phyloP scores from a whole-genome alignment of 768 basidiomycete genomes.

The Russula griseocarnosa region DNA sequence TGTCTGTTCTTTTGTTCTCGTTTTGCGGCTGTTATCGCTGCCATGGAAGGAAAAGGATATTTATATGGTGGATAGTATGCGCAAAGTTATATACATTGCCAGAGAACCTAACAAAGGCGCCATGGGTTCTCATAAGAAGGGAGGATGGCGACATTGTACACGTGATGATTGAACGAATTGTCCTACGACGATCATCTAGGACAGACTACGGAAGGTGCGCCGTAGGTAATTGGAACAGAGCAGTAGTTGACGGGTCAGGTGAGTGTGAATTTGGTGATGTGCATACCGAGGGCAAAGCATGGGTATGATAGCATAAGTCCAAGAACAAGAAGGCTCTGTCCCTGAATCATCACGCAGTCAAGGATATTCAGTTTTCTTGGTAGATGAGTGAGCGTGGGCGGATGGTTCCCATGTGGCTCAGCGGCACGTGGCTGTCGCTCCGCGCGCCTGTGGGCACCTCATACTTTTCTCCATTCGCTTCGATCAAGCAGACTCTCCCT shows the following conservation, averaged over 20 bases:
- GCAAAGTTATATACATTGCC: slow-evolving; percentile 18
- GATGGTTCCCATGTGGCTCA: slow-evolving; percentile 6
- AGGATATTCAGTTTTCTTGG: background rate
- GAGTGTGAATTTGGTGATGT: background rate
- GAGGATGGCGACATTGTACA: slow-evolving; percentile 33
- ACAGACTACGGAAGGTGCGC: background rate
- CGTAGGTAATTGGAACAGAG: background rate
- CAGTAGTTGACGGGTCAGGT: background rate
- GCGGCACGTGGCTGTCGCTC: slow-evolving; percentile 6
- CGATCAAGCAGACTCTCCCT: background rate
- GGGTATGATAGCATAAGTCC: background rate
- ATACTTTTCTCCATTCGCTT: background rate
- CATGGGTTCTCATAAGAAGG: slow-evolving; percentile 24
- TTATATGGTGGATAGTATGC: background rate
- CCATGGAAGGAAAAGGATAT: slow-evolving; percentile 10
- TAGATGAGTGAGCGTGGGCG: background rate
- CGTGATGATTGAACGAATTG: slow-evolving; percentile 27
- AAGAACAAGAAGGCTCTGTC: background rate
- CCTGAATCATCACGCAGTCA: background rate
- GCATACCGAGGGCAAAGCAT: background rate
- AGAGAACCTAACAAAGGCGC: background rate
- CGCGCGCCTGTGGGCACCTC: background rate
- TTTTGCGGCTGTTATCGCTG: slow-evolving; percentile 4
- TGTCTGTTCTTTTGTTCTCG: background rate
- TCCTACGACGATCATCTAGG: background rate